Evolutionary conservation across 1,284 basidiomycete species (phyloP), one percentile per base, ranked within the genome.

Genomic region (Puccinia horiana): DNA sequence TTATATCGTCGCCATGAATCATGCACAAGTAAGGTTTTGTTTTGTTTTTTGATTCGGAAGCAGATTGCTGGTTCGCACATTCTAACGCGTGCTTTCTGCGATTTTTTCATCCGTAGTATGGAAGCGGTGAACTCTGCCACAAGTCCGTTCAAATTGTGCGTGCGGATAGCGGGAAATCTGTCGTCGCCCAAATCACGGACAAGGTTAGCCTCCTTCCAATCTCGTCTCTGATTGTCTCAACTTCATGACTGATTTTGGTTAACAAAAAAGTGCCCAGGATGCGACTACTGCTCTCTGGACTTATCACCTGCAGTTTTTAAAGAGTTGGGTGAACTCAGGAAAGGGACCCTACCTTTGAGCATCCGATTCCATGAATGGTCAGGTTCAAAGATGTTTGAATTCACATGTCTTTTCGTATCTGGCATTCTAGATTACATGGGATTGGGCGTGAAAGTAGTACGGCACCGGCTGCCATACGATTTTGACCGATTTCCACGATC

Each of bases 1-100:
- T 72, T 80, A 56, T 42, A 72, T 80, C n/a, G 77, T 80, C 32
- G 77, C 77, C 29, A 56, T 80, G 67, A 80, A 72, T 65, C 37
- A 52, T 58, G 47, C 20, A 54, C 77, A 80, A 80, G 77, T 80
- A 49, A 32, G 75, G 3, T 8, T 44, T 6, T 26, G 3, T 11
- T 44, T 49, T 72, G 26, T 47, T 47, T 23, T 70, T 35, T 42
- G 26, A 47, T n/a, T 16, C 23, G 11, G 37, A 6, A 35, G 14
- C 23, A 23, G 44, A 47, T 49, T 52, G 42, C 44, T 29, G 16
- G 9, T n/a, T 47, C 6, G 23, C 69, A 16, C 12, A 65, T 42
- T 40, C 37, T 65, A 2, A 65, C 4, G 35, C 12, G 35, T n/a
- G 37, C 1, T 65, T 42, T 72, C 69, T 49, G 42, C 1, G 37